Conservation (phyloP, 2,329 filamentous ascomycete genomes). For the Penicillium janthinellum region DNA sequence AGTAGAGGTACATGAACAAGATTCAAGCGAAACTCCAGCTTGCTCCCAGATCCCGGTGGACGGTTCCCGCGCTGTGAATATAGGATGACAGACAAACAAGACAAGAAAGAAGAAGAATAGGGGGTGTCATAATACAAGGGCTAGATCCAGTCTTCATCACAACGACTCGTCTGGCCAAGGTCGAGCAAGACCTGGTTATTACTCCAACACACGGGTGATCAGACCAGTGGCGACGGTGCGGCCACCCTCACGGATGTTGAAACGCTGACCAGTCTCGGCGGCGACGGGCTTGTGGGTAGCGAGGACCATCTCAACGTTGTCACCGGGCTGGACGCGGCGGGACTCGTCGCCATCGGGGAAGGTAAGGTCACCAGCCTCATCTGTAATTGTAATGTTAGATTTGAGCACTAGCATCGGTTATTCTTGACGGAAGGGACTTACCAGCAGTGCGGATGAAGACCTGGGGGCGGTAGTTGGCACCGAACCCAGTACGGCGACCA, state of each 20-base stretch:
- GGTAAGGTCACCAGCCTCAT: conserved; percentile 72
- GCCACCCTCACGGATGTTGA: conserved; percentile 98
- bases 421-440: conserved; percentile 36
- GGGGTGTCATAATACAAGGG: conserved; percentile 38
- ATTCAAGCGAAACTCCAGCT: conserved; percentile 39
- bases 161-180: conserved; percentile 6
- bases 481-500: conserved; percentile 94
- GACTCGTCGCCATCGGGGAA: conserved; percentile 80
- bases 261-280: conserved; percentile 87
- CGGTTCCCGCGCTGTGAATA: conserved; percentile 40
- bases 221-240: conserved; percentile 83
- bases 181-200: conserved; percentile 31
- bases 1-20: conserved; percentile 40
- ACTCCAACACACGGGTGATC: conserved; percentile 69
- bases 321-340: conserved; percentile 95
- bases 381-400: background rate
- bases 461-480: conserved; percentile 94
- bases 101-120: conserved; percentile 33
- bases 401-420: background rate
- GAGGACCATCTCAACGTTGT: conserved; percentile 97
- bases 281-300: conserved; percentile 83
- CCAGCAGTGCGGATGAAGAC: conserved; percentile 90
- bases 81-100: conserved; percentile 32
- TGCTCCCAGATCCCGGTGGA: conserved; percentile 34
- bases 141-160: conserved; percentile 16